Base-by-base conservation (phyloP, 352 stramenopile species). In the Globisporangium radiosum region DNA sequence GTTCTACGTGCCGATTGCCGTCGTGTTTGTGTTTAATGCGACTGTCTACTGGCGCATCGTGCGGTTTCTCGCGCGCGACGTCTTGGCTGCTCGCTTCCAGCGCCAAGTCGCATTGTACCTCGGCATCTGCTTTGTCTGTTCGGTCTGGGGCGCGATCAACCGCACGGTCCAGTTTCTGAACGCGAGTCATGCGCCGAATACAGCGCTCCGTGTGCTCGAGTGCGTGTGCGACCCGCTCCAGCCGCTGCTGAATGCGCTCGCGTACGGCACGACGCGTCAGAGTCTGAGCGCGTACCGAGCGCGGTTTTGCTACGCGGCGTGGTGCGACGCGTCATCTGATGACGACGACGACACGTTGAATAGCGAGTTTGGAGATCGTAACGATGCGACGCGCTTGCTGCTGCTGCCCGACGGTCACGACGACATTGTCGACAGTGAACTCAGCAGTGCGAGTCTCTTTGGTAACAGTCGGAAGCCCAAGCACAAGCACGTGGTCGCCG, bases 201-300 rank as follows among this genome's bases (percentile, higher is more conserved):
- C 59, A 52, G 79, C 85, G 39, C 63, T 89, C 17, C 75, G 71
- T 7, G 59, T 86, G 14, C 76, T 89, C 64, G 81, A 91, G 59
- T 83, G 77, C 54, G 74, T 91, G 8, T 91, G 70, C 62, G 81
- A 91, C 39, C 81, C 81, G 25, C 48, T 89, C 40, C 80, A 89
- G 65, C 81, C 81, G 17, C 64, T 91, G 15, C 64, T 89, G 19
- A 89, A 89, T 19, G 77, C 75, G 17, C 52, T 91, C 8, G 76
- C 69, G 7, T 89, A 91, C 52, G 81, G 77, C 39, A 89, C 76
- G 17, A 91, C 86, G 71, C 86, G 84, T 43, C 73, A 80, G 59
- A 84, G 75, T 7, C 57, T 89, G n/a, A 70, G 88, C 51, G 74
- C 81, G 36, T 91, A 87, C 62, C 85, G 84, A 52, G 79, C 86